Percentiles rank a stretch among this genome's conserved stretches.
These are phyloP conservation scores for Phaeophleospora eucalypticola DNA, from an alignment of 2,329 filamentous ascomycete genomes.

Conservation along the genomic window DNA sequence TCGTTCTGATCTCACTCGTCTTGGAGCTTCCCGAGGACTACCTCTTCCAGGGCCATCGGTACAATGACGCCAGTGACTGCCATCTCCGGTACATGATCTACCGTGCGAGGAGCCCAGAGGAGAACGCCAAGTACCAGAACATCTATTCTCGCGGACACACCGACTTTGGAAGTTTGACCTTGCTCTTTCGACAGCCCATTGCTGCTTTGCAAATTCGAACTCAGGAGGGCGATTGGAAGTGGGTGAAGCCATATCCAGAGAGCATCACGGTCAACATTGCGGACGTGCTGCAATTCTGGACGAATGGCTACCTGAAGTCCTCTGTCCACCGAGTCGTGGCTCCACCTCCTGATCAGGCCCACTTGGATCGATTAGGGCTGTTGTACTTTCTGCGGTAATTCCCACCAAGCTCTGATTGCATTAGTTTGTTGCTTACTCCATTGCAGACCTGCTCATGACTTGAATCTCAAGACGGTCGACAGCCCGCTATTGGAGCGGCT, in stretches of 20 bases:
- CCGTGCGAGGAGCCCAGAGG: constrained; percentile 25
- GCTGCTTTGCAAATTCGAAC: constrained; percentile 39
- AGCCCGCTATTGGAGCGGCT: constrained; percentile 25
- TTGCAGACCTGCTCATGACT: constrained; percentile 25
- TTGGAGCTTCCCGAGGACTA: constrained; percentile 58
- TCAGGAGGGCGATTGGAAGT: constrained; percentile 39
- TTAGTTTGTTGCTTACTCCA: background rate
- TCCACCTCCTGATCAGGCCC: constrained; percentile 47
- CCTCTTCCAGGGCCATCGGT: constrained; percentile 54
- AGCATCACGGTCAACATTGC: constrained; percentile 42
- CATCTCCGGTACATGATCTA: constrained; percentile 32
- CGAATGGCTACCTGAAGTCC: constrained; percentile 44
- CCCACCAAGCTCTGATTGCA: background rate
- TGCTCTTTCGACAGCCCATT: constrained; percentile 41
- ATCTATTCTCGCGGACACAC: constrained; percentile 37
- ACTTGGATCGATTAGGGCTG: constrained; percentile 42
- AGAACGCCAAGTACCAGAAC: constrained; percentile 28
- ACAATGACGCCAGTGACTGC: constrained; percentile 46
- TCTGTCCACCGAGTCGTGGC: constrained; percentile 49
- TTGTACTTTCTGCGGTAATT: constrained; percentile 38
- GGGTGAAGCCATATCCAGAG: constrained; percentile 38
- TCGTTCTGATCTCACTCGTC: constrained; percentile 58
- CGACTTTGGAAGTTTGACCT: constrained; percentile 42
- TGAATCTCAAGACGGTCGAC: constrained; percentile 27
- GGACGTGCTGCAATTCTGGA: constrained; percentile 39